Base-by-base conservation (phyloP, 495 filamentous ascomycete species). In the Opeltia flavorubescens region DNA sequence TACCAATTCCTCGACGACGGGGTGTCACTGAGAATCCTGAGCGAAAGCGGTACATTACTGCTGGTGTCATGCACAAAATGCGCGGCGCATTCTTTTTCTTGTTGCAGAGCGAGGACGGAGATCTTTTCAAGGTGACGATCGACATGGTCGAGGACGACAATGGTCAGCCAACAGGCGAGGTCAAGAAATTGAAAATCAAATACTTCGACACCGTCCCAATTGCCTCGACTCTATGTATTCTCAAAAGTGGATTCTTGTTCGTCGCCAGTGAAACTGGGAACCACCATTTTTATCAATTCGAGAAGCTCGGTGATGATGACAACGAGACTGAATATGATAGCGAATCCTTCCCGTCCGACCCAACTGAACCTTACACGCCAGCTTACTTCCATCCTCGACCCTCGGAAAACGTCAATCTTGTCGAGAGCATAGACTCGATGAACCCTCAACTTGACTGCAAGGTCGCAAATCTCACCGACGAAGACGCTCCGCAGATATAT, bases 11-110 rank as follows among this genome's bases (percentile, higher is more conserved):
- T 5, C 76, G 93, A 41, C 74, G 93, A 29, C 74, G 74, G 48
- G 93, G 88, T 24, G 74, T 83, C 2, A 88, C 86, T 0, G 93
- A 99, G 61, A 87, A 99, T 55, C 93, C 89, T 0, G 78, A 89
- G 49, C 73, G 93, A 45, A 95, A 94, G 59, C 80, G 91, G 3
- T 75, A 65, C 13, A 89, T 96, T 48, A 77, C 85, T 8, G 74
- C 86, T 8, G 93, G 93, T 17, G 87, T 94, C 23, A 93, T 96
- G 84, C 89, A 96, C 64, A 94, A 87, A 61, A 83, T 94, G 65
- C 83, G 84, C 50, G 89, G 89, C n/a, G 88, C 88, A 1, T 96
- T 96, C 66, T 99, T 99, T 66, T 95, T 95, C 60, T 76, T 99
- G 3, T 69, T 99, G 7, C 93, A 99, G 60, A 83, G 81, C 1